Percentiles rank a stretch among this genome's conserved stretches.
Evolutionary conservation across 257 asterid species (phyloP).

Genomic region (Plantago major): DNA sequence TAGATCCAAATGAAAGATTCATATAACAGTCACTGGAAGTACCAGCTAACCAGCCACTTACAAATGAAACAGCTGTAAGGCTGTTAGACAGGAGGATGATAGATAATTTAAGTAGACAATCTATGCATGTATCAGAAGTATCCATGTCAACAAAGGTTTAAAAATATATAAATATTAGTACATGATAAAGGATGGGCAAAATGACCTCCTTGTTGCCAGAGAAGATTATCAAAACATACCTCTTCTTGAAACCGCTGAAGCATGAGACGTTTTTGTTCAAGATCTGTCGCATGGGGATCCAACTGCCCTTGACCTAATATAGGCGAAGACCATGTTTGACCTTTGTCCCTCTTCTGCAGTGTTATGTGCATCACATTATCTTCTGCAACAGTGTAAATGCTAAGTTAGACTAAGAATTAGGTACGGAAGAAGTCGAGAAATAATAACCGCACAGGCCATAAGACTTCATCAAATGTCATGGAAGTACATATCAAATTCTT

Average conservation of each 20-base stretch:
- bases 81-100: background rate
- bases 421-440: background rate
- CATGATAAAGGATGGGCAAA: background rate
- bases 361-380: conserved; percentile 87
- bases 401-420: conserved; percentile 9
- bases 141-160: conserved; percentile 2
- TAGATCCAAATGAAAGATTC: background rate
- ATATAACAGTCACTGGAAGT: conserved; percentile 3
- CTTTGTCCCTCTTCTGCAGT: conserved; percentile 92
- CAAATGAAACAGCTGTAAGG: background rate
- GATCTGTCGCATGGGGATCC: conserved; percentile 77
- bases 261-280: conserved; percentile 95
- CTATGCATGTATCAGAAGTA: conserved; percentile 5
- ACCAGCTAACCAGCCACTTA: conserved; percentile 2
- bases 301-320: conserved; percentile 77
- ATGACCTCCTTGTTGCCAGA: conserved; percentile 1
- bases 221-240: conserved; percentile 39
- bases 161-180: background rate
- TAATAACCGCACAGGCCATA: conserved; percentile 5
- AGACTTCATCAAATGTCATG: background rate
- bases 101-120: background rate
- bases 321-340: conserved; percentile 95
- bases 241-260: conserved; percentile 97
- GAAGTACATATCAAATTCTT: background rate
- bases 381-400: conserved; percentile 44